Evolutionary conservation across 1,284 basidiomycete genomes (phyloP).

Genomic region (Ustilago shanxiensis): DNA sequence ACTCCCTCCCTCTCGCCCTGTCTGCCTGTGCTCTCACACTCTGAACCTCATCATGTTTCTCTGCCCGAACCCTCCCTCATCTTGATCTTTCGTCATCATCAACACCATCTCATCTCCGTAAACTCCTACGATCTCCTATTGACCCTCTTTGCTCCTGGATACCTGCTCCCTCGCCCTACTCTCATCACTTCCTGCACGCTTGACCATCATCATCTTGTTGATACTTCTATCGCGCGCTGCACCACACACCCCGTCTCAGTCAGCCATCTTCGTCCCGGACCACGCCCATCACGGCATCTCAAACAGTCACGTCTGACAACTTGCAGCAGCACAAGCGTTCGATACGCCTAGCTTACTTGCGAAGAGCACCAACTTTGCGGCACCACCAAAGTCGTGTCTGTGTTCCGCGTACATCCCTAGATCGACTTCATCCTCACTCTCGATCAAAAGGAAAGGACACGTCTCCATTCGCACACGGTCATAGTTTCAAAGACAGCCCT

Average conservation of each 20-base stretch:
- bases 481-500: too few relatives aligned
- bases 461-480: too few relatives aligned
- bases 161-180: background rate
- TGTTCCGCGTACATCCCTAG: too few relatives aligned
- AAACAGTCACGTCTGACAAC: background rate
- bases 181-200: background rate
- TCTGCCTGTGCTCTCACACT: background rate
- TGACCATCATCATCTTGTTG: background rate
- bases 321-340: background rate
- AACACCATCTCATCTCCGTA: slow-evolving; percentile 1
- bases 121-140: slow-evolving; percentile 1
- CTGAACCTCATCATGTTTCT: background rate
- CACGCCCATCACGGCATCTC: background rate
- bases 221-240: background rate
- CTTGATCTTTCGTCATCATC: background rate
- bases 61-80: background rate
- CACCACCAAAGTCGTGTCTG: too few relatives aligned
- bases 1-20: background rate
- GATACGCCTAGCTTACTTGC: background rate
- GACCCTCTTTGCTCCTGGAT: background rate
- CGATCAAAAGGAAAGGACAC: too few relatives aligned
- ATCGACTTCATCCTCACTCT: too few relatives aligned
- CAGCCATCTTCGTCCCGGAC: background rate
- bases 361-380: background rate
- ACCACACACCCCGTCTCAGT: background rate